A percentile compares a stretch with the other conserved stretches of the same genome.
Evolutionary conservation across 306 rosid species (phyloP).

Genomic region (Ormosia semicastrata): DNA sequence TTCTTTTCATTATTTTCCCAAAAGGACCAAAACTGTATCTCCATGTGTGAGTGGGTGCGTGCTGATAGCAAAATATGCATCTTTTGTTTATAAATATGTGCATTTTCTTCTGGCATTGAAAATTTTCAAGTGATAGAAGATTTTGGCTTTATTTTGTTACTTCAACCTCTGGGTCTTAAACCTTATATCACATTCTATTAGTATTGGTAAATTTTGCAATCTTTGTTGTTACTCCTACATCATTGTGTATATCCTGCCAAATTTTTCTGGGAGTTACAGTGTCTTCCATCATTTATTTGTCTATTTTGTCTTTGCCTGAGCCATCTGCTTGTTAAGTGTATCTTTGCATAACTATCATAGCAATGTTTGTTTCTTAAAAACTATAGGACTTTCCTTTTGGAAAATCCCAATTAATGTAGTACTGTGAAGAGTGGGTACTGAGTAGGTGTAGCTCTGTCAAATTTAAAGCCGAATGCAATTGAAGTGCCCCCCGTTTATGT

Average conservation of each 20-base stretch:
- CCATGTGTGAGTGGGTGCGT: no score
- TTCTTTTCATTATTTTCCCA: no score
- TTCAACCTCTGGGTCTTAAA: not conserved
- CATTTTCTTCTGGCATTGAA: not conserved
- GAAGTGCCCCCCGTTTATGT: not conserved
- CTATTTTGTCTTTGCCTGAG: not conserved
- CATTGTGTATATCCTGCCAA: not conserved
- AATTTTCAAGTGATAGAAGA: not conserved
- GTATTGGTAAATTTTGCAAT: not conserved
- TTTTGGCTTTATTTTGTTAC: not conserved
- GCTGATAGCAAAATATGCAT: not conserved
- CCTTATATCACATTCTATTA: not conserved
- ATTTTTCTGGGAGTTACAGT: not conserved
- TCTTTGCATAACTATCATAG: not conserved
- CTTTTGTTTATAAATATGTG: not conserved
- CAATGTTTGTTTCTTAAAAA: not conserved
- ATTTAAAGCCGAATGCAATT: constrained; percentile 1
- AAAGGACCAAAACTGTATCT: no score
- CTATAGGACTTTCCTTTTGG: not conserved
- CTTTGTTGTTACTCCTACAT: not conserved
- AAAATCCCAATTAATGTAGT: constrained; percentile 2
- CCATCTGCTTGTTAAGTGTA: not conserved
- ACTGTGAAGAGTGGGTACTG: not conserved
- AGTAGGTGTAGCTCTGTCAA: not conserved
- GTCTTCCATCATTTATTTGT: not conserved